Percentiles rank a stretch among this genome's conserved stretches.
Evolutionary conservation across 164 flowering plant genomes (phyloP).

Genomic region (Liquidambar formosana): DNA sequence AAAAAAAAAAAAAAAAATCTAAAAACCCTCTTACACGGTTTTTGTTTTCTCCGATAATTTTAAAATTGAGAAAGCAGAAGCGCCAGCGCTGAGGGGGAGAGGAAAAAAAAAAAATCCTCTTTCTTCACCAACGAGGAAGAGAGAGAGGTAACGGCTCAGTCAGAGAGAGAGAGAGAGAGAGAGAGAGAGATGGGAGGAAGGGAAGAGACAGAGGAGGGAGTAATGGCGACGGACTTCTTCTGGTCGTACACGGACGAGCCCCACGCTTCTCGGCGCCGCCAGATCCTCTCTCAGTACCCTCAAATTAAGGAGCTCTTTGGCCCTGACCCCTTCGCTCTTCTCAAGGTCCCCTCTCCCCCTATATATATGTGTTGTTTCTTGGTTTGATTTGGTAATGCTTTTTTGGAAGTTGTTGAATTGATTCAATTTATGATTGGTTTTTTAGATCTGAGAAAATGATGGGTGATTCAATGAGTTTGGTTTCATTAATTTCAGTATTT

Average conservation of each 20-base stretch:
- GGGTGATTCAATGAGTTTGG: neutral
- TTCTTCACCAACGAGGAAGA: neutral
- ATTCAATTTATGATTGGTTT: neutral
- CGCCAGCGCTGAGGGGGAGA: too few relatives aligned
- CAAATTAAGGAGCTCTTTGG: slow-evolving; percentile 87
- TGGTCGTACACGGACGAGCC: slow-evolving; percentile 88
- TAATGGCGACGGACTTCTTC: slow-evolving; percentile 69
- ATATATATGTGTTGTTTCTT: too few relatives aligned
- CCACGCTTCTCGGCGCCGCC: slow-evolving; percentile 78
- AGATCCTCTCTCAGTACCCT: slow-evolving; percentile 90
- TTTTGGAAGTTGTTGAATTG: neutral
- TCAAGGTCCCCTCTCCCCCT: slow-evolving; percentile 49
- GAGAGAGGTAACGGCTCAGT: slow-evolving; percentile 10
- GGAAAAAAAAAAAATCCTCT: too few relatives aligned
- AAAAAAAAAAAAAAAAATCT: too few relatives aligned
- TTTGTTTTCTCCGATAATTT: too few relatives aligned
- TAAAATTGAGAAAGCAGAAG: too few relatives aligned
- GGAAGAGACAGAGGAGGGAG: slow-evolving; percentile 44
- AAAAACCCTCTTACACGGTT: too few relatives aligned
- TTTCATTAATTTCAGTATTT: too few relatives aligned
- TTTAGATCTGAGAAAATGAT: slow-evolving; percentile 10
- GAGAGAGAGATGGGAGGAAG: slow-evolving; percentile 1
- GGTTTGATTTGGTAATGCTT: too few relatives aligned
- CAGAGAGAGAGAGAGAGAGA: slow-evolving; percentile 18
- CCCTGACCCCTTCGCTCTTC: slow-evolving; percentile 82